Evolutionary conservation across 352 stramenopile species (phyloP).

Genomic region (Stramenopiles sp.): DNA sequence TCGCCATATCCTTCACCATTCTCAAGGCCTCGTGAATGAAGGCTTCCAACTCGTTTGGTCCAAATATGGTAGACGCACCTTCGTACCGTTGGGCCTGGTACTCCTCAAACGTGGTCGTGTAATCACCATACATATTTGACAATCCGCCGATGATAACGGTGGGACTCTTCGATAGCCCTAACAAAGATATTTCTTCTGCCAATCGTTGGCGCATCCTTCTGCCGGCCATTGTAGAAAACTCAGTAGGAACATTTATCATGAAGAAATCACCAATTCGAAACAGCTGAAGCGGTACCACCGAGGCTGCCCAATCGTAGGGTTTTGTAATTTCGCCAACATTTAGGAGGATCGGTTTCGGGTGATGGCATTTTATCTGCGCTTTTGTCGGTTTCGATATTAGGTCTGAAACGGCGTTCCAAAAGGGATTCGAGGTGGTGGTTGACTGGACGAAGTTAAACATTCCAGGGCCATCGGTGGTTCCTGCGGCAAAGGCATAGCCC

Average conservation of each 20-base stretch:
- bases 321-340: slow-evolving; percentile 28
- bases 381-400: slow-evolving; percentile 29
- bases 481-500: slow-evolving; percentile 35
- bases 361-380: slow-evolving; percentile 29
- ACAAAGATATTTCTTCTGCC: slow-evolving; percentile 17
- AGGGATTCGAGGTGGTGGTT: slow-evolving; percentile 28
- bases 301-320: slow-evolving; percentile 32
- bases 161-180: slow-evolving; percentile 16
- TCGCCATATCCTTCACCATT: slow-evolving; percentile 25
- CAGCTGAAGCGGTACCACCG: slow-evolving; percentile 30
- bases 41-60: slow-evolving; percentile 50
- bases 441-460: slow-evolving; percentile 32
- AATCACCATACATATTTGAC: slow-evolving; percentile 52
- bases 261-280: slow-evolving; percentile 30
- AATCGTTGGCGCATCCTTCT: slow-evolving; percentile 24
- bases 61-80: slow-evolving; percentile 62
- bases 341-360: slow-evolving; percentile 34
- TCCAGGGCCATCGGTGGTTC: slow-evolving; percentile 35
- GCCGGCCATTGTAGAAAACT: slow-evolving; percentile 39
- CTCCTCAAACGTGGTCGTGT: slow-evolving; percentile 56
- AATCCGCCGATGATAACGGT: slow-evolving; percentile 32
- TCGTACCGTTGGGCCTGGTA: slow-evolving; percentile 61
- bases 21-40: slow-evolving; percentile 34
- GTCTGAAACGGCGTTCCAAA: slow-evolving; percentile 30
- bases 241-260: slow-evolving; percentile 31